These are phyloP conservation scores for Melampsora americana DNA, from an alignment of 1,284 basidiomycete species.

Conservation along the genomic window DNA sequence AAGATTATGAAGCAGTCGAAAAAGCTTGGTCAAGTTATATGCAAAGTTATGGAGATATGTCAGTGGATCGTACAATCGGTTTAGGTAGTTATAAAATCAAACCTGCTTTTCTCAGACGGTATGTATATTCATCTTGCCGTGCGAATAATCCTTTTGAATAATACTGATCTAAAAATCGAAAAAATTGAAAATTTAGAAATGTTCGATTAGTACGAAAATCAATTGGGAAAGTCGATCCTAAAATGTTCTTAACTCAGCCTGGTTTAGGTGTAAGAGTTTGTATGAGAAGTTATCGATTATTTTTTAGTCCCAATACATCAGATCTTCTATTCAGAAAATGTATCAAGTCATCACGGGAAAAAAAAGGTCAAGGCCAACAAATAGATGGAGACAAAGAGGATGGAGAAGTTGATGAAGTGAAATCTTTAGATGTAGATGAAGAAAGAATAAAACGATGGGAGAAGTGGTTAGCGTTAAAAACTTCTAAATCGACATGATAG, in stretches of 20 bases:
- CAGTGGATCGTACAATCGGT: slow-evolving; percentile 47
- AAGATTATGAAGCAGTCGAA: slow-evolving; percentile 49
- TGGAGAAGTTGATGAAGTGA: not conserved
- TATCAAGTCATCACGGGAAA: not conserved
- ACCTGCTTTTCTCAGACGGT: slow-evolving; percentile 44
- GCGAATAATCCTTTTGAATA: not conserved
- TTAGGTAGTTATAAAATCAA: slow-evolving; percentile 41
- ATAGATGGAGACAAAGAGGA: not conserved
- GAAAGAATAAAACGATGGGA: not conserved
- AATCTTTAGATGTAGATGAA: not conserved
- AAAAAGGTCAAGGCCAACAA: not conserved
- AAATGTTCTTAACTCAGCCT: slow-evolving; percentile 44
- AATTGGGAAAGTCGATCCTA: slow-evolving; percentile 30
- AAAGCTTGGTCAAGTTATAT: slow-evolving; percentile 51
- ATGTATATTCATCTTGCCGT: not conserved
- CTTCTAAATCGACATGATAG: too few species aligned
- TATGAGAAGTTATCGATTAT: slow-evolving; percentile 56
- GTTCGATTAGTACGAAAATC: slow-evolving; percentile 44
- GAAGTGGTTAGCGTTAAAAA: not conserved
- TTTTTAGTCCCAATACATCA: slow-evolving; percentile 55
- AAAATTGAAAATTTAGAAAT: slow-evolving; percentile 15
- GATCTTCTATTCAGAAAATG: slow-evolving; percentile 53
- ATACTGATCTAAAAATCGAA: not conserved
- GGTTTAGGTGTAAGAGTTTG: slow-evolving; percentile 53
- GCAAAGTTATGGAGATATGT: slow-evolving; percentile 46